phyloP scores from a whole-genome alignment of 345 rosid genomes.

The Arabis hirsuta region DNA sequence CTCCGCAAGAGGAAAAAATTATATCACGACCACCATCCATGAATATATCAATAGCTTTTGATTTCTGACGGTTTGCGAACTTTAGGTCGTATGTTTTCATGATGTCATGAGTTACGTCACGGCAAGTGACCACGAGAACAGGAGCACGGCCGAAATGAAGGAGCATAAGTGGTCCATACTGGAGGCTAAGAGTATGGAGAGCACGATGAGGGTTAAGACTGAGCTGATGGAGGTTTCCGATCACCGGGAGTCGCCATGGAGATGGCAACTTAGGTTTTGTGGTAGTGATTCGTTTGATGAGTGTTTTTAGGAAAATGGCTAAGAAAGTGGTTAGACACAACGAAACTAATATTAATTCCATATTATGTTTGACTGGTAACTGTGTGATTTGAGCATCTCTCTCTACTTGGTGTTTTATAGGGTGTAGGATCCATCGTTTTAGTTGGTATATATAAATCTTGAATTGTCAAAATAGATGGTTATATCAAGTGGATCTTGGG shows the following conservation, averaged over 20 bases:
- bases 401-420: too few relatives aligned
- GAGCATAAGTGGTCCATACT: slow-evolving; percentile 57
- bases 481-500: too few relatives aligned
- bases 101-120: slow-evolving; percentile 49
- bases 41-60: slow-evolving; percentile 26
- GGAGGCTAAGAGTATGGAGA: slow-evolving; percentile 43
- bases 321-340: slow-evolving; percentile 2
- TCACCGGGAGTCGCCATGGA: slow-evolving; percentile 51
- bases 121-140: slow-evolving; percentile 51
- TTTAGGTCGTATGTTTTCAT: slow-evolving; percentile 56
- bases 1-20: slow-evolving; percentile 50
- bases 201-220: slow-evolving; percentile 47
- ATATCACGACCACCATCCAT: slow-evolving; percentile 45
- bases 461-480: too few relatives aligned
- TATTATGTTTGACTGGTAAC: not conserved
- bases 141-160: slow-evolving; percentile 53
- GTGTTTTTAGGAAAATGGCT: slow-evolving; percentile 3
- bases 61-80: slow-evolving; percentile 50
- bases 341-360: slow-evolving; percentile 3
- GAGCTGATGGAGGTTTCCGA: slow-evolving; percentile 63
- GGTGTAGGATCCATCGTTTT: too few relatives aligned
- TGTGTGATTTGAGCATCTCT: too few relatives aligned
- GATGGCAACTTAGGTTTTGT: slow-evolving; percentile 15
- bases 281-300: not conserved
- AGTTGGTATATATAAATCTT: too few relatives aligned